Percentiles rank a stretch among this genome's conserved stretches.
Conservation (phyloP, 352 stramenopile species). For the Lagenidium sp. region DNA sequence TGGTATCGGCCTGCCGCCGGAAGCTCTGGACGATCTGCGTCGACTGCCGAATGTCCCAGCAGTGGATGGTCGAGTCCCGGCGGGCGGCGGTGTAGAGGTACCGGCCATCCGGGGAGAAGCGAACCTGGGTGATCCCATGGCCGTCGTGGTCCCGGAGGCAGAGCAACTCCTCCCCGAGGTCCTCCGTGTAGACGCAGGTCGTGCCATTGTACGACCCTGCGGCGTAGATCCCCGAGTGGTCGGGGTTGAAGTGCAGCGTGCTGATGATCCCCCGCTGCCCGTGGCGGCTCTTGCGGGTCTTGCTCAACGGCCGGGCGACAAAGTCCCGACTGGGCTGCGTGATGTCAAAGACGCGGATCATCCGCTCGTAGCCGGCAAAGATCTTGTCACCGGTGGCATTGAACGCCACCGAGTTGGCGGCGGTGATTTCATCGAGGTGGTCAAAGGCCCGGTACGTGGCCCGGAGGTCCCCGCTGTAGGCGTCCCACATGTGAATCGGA, state of each 20-base stretch:
- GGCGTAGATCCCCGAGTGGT: constrained; percentile 78
- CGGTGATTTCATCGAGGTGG: constrained; percentile 79
- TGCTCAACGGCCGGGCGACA: constrained; percentile 34
- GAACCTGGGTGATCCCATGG: constrained; percentile 70
- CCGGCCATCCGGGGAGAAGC: constrained; percentile 64
- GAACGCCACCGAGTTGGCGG: constrained; percentile 74
- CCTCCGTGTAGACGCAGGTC: constrained; percentile 81
- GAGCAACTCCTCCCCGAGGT: constrained; percentile 54
- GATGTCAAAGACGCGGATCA: constrained; percentile 78
- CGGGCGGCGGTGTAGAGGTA: constrained; percentile 72
- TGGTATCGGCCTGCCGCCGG: constrained; percentile 45
- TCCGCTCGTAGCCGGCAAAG: constrained; percentile 80
- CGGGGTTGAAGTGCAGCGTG: constrained; percentile 71
- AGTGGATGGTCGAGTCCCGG: constrained; percentile 62
- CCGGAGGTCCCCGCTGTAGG: constrained; percentile 77
- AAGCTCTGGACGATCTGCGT: constrained; percentile 61
- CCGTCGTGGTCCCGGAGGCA: constrained; percentile 60
- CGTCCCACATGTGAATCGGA: constrained; percentile 89
- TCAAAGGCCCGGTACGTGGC: constrained; percentile 79
- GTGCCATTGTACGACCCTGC: constrained; percentile 77
- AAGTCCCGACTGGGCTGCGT: constrained; percentile 58
- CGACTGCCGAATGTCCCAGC: constrained; percentile 78
- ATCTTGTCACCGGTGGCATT: constrained; percentile 72
- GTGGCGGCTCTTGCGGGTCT: constrained; percentile 50
- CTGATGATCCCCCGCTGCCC: constrained; percentile 74